Evolutionary conservation across 129 eudicot genomes (phyloP).

Genomic region (Pulicaria dysenterica): DNA sequence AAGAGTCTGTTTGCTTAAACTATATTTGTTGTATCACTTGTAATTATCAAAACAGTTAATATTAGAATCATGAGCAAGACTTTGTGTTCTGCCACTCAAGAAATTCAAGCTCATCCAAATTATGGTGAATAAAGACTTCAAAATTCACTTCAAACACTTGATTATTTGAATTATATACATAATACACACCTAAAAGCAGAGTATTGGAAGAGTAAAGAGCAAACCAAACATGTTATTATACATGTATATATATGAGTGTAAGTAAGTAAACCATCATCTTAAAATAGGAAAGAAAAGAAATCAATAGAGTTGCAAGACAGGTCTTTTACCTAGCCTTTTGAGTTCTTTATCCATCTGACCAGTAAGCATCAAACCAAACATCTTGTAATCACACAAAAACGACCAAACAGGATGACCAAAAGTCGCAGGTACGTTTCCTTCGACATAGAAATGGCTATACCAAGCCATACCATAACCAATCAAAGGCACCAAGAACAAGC

Average conservation of each 20-base stretch:
- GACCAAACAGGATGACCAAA: slow-evolving; percentile 97
- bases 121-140: background rate
- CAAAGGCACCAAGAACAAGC: slow-evolving; percentile 61
- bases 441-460: slow-evolving; percentile 94
- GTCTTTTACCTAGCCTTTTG: slow-evolving; percentile 96
- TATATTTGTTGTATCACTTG: no score
- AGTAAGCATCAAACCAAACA: slow-evolving; percentile 95
- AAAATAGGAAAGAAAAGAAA: slow-evolving; percentile 1
- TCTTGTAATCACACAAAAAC: slow-evolving; percentile 84
- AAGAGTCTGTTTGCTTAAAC: no score
- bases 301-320: slow-evolving; percentile 69
- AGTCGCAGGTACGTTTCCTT: slow-evolving; percentile 87
- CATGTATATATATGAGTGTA: slow-evolving; percentile 23
- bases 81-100: no score
- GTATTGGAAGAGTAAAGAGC: slow-evolving; percentile 15
- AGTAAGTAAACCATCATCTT: background rate
- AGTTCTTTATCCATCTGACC: slow-evolving; percentile 97
- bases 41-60: no score
- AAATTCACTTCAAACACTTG: slow-evolving; percentile 18
- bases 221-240: slow-evolving; percentile 35
- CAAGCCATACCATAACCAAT: slow-evolving; percentile 89
- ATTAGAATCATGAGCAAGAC: no score
- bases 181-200: slow-evolving; percentile 18
- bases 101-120: no score
- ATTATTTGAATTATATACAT: slow-evolving; percentile 27